Conservation (phyloP, 495 filamentous ascomycete species). For the Lichenothelia convexa region DNA sequence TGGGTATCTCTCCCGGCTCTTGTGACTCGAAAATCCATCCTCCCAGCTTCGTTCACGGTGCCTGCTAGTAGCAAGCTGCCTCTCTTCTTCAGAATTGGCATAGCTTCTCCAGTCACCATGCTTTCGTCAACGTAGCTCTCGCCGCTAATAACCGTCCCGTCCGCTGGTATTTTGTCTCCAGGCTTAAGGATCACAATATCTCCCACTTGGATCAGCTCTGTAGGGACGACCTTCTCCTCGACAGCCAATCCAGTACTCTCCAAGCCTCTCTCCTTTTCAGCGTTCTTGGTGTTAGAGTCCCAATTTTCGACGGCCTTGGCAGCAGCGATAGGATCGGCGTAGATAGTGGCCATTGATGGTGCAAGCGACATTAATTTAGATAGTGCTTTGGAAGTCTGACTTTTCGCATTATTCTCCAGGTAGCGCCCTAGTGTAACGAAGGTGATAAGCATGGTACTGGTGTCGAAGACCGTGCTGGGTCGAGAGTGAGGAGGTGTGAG, state of each 20-base stretch:
- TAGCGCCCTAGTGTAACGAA: conserved; percentile 87
- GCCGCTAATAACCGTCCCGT: conserved; percentile 70
- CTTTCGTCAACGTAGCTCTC: conserved; percentile 93
- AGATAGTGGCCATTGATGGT: conserved; percentile 94
- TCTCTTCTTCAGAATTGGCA: conserved; percentile 76
- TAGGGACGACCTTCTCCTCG: conserved; percentile 72
- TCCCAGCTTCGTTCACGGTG: conserved; percentile 84
- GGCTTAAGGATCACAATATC: conserved; percentile 87
- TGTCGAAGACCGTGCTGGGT: conserved; percentile 86
- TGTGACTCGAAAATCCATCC: conserved; percentile 84
- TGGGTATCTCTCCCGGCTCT: conserved; percentile 89
- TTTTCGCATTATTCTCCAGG: conserved; percentile 89
- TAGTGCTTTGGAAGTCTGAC: conserved; percentile 86
- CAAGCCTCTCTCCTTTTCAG: no score
- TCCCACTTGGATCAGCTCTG: conserved; percentile 84
- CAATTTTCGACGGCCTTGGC: conserved; percentile 75
- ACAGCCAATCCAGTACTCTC: conserved; percentile 20
- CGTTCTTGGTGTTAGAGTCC: no score
- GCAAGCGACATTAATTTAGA: conserved; percentile 91
- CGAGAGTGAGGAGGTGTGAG: conserved; percentile 47
- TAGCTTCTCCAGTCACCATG: conserved; percentile 95
- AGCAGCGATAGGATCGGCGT: conserved; percentile 87
- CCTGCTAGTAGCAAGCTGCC: conserved; percentile 75
- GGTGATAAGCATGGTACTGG: conserved; percentile 95
- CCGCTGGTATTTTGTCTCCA: conserved; percentile 91